Base-by-base conservation (phyloP, 148 eudicot species). In the Dysphania ambrosioides region DNA sequence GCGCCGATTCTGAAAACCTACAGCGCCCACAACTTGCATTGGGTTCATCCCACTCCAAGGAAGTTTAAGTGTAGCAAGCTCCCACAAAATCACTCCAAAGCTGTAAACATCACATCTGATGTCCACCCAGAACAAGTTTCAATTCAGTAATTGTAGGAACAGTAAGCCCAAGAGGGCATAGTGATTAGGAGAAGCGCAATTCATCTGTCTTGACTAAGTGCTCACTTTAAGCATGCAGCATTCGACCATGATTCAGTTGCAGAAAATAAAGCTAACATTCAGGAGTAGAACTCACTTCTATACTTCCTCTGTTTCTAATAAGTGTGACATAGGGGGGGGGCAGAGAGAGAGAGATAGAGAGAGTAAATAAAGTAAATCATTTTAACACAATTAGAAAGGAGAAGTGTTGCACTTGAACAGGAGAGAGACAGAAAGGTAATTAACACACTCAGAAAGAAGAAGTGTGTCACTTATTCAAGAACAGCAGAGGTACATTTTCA, bases 1-100 rank as follows among this genome's bases (percentile, higher is more conserved):
- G 29, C 97, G 93, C 1, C 88, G 93, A 79, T 89, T 92, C 77
- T 96, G 99, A 84, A 96, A 96, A 56, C 99, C 99, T 64, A 96
- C 99, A 5, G 99, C 99, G 44, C 99, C 99, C 26, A 96, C 99
- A 57, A 96, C 99, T 84, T 96, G 99, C 99, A 96, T 92, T 2
- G 99, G 97, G 78, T 96, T 96, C 99, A 96, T 89, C 23, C 91
- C 99, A 67, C 89, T 90, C 99, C 99, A 96, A 42, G 99, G 99
- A 78, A 96, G 82, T 79, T 84, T 89, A 53, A 90, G 82, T 21
- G 97, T 95, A 75, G 99, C 92, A 78, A 95, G 90, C 83, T 95
- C 99, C 99, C 97, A 95, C 69, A 96, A 78, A 66, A 96, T 96
- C 38, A 92, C 85, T 27, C 99, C 99, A 86, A 96, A 96, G 82